These are phyloP conservation scores for Prunus mongolica DNA, from an alignment of 306 rosid genomes.

Conservation along the genomic window DNA sequence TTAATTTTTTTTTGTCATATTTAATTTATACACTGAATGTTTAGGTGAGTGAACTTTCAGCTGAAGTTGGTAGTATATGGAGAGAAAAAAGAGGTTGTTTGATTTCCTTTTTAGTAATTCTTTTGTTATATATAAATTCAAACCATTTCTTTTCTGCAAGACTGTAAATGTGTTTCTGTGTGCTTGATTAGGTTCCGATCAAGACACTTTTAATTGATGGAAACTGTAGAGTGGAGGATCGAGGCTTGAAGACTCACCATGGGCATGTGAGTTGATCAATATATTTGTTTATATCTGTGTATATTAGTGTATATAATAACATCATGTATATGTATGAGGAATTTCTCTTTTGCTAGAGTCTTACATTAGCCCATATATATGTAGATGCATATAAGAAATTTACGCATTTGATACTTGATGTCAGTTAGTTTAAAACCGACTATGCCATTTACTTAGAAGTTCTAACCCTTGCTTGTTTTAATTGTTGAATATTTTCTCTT, in stretches of 20 bases:
- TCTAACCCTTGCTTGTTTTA: neutral
- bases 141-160: neutral
- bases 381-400: neutral
- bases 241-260: conserved; percentile 97
- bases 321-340: neutral
- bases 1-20: neutral
- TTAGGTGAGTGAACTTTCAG: neutral
- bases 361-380: neutral
- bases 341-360: neutral
- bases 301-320: neutral
- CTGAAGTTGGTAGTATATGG: too few species aligned
- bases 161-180: conserved; percentile 16
- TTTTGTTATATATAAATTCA: neutral
- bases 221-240: conserved; percentile 99
- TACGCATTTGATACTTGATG: neutral
- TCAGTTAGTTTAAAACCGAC: neutral
- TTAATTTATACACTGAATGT: neutral
- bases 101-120: conserved; percentile 1
- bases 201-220: conserved; percentile 88
- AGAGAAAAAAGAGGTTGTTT: neutral
- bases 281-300: neutral
- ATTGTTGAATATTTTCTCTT: neutral
- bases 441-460: neutral
- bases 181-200: conserved; percentile 73
- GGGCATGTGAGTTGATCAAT: conserved; percentile 75